Evolutionary conservation across 2,329 filamentous ascomycete species (phyloP).

Genomic region (Rhynchosporium agropyri): DNA sequence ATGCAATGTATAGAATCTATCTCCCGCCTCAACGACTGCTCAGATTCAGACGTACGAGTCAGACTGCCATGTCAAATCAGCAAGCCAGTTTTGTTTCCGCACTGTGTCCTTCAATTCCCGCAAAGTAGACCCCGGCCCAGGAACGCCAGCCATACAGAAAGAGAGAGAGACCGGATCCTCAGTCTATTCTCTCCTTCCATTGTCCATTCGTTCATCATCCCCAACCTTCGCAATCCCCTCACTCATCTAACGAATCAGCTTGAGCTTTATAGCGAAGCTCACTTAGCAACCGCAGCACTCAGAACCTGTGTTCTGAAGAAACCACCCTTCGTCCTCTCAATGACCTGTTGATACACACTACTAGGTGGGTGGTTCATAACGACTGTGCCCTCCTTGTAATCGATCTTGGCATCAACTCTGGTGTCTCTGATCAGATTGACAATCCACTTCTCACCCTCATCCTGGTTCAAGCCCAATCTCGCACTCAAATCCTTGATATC

Average conservation of each 20-base stretch:
- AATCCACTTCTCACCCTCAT: conserved; percentile 99
- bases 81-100: neutral
- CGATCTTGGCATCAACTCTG: conserved; percentile 96
- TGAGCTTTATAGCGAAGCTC: conserved; percentile 20
- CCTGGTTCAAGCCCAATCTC: conserved; percentile 85
- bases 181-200: neutral
- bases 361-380: conserved; percentile 99
- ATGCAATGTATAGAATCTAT: conserved; percentile 6
- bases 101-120: conserved; percentile 8
- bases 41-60: conserved; percentile 4
- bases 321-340: conserved; percentile 97
- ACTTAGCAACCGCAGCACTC: conserved; percentile 51
- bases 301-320: conserved; percentile 99
- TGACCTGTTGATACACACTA: conserved; percentile 98
- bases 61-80: neutral
- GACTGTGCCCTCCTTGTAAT: conserved; percentile 97
- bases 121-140: conserved; percentile 13
- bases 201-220: conserved; percentile 12
- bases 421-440: conserved; percentile 99
- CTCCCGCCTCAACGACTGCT: conserved; percentile 2
- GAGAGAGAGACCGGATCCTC: conserved; percentile 2
- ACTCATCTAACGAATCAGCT: neutral
- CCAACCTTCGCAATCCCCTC: conserved; percentile 12
- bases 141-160: conserved; percentile 12
- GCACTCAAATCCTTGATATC: conserved; percentile 96